Conservation (phyloP, 139 green algal genomes). For the Chlorella vulgaris region DNA sequence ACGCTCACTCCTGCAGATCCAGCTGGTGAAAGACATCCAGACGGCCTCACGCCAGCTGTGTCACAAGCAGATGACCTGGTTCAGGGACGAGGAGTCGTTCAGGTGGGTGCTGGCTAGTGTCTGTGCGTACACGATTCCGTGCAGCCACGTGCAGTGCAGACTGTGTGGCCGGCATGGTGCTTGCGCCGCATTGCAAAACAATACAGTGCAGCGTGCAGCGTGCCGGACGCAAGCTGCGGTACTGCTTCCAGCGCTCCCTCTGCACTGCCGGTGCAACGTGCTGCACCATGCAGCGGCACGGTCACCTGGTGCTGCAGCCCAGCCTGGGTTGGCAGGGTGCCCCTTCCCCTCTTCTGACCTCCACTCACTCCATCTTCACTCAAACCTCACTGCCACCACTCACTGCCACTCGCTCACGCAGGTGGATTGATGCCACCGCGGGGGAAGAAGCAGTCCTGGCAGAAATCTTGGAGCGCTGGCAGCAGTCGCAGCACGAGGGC, state of each 20-base stretch:
- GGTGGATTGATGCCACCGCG: slow-evolving; percentile 51
- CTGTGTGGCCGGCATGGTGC: neutral
- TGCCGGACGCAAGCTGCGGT: too few species aligned
- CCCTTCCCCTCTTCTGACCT: too few species aligned
- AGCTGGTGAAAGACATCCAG: slow-evolving; percentile 66
- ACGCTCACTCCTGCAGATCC: slow-evolving; percentile 18
- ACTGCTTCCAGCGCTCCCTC: too few species aligned
- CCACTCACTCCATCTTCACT: neutral
- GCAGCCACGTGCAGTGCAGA: neutral
- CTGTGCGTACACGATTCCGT: neutral
- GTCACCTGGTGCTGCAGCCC: too few species aligned
- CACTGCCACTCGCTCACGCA: neutral
- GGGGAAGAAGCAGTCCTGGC: slow-evolving; percentile 42
- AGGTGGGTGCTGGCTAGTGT: slow-evolving; percentile 32
- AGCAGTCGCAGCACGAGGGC: slow-evolving; percentile 43
- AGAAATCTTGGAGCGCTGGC: slow-evolving; percentile 44
- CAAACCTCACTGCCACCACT: neutral
- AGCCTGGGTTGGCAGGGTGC: too few species aligned
- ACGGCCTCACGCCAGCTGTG: slow-evolving; percentile 71
- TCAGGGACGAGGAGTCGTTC: slow-evolving; percentile 71
- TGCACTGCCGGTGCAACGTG: too few species aligned
- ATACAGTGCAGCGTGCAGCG: too few species aligned
- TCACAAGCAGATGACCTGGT: slow-evolving; percentile 84
- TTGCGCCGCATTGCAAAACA: too few species aligned
- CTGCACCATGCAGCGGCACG: too few species aligned